Percentiles rank a stretch among this genome's conserved stretches.
Conservation (phyloP, 768 basidiomycete species). For the Lanmaoa rubissima region DNA sequence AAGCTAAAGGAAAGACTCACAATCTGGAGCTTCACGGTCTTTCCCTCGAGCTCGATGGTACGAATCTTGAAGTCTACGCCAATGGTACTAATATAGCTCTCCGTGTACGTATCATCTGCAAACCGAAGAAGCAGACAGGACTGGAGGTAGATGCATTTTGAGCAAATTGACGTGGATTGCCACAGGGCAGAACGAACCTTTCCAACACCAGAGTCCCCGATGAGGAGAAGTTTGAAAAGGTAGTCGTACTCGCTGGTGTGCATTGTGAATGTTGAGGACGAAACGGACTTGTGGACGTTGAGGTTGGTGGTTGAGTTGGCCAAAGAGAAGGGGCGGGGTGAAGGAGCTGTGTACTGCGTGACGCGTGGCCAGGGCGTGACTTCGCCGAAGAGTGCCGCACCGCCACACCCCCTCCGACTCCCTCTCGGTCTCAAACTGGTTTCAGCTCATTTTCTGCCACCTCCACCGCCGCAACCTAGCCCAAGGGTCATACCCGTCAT, state of each 20-base stretch:
- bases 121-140: constrained; percentile 91
- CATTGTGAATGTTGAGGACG: constrained; percentile 46
- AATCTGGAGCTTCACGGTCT: constrained; percentile 98
- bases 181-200: constrained; percentile 52
- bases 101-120: constrained; percentile 96
- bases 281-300: constrained; percentile 29
- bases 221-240: constrained; percentile 94
- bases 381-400: constrained; percentile 19
- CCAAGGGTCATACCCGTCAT: not conserved
- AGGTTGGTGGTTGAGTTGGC: constrained; percentile 31
- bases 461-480: not conserved
- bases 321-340: constrained; percentile 34
- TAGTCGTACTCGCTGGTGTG: constrained; percentile 95
- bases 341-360: constrained; percentile 32
- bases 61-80: constrained; percentile 99
- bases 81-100: constrained; percentile 96
- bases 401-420: constrained; percentile 19
- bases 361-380: constrained; percentile 36
- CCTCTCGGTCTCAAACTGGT: constrained; percentile 6
- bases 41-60: constrained; percentile 97
- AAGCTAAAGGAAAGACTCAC: constrained; percentile 48
- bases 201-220: constrained; percentile 94
- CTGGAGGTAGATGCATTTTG: constrained; percentile 43
- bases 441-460: not conserved
- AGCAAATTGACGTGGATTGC: constrained; percentile 21